A percentile compares a stretch with the other conserved stretches of the same genome.
Evolutionary conservation across 495 filamentous ascomycete species (phyloP).

Genomic region (Alectoria sarmentosa): DNA sequence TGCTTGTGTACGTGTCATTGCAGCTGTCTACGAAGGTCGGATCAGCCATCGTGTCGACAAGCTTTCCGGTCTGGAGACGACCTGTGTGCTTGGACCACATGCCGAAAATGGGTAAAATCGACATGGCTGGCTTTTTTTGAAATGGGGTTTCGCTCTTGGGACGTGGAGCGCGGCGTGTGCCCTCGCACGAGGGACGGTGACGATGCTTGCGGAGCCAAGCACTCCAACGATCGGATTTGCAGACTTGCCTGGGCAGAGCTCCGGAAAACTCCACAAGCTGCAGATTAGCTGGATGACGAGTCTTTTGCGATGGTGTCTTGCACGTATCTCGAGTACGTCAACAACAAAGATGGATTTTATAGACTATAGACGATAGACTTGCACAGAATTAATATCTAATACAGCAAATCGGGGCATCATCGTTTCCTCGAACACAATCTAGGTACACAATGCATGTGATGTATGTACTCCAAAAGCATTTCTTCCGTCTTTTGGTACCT

Average conservation of each 20-base stretch:
- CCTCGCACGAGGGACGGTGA: neutral
- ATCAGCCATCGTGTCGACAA: neutral
- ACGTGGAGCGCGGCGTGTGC: neutral
- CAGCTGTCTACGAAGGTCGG: neutral
- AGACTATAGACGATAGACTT: neutral
- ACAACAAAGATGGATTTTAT: neutral
- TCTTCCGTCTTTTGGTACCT: neutral
- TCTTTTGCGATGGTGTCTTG: neutral
- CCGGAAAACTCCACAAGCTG: neutral
- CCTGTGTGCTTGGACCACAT: neutral
- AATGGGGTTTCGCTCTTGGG: neutral
- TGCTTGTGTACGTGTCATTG: neutral
- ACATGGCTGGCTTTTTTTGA: neutral
- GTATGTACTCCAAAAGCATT: neutral
- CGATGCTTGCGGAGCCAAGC: neutral
- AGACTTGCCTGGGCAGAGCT: too few species aligned
- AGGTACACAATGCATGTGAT: neutral
- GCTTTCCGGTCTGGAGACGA: neutral
- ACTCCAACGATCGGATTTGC: neutral
- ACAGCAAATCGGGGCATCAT: neutral
- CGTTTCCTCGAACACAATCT: too few species aligned
- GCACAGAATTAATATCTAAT: neutral
- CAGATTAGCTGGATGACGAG: neutral
- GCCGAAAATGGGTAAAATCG: neutral
- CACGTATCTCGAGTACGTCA: neutral